Base-by-base conservation (phyloP, 2,329 filamentous ascomycete genomes). In the Cladosporium austrohemisphaericum region DNA sequence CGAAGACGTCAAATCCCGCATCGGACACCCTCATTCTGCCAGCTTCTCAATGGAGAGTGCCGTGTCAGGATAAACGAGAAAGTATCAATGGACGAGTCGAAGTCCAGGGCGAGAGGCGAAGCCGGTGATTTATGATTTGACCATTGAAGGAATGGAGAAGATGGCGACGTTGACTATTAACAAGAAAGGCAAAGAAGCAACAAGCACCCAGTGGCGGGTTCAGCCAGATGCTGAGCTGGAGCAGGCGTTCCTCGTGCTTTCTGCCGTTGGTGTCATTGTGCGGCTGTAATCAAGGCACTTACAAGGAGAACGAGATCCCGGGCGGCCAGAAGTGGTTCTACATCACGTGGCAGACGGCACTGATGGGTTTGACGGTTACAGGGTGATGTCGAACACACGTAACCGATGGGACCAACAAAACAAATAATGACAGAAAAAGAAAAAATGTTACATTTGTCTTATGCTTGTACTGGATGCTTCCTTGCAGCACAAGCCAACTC, bases 131-230 rank as follows among this genome's bases (percentile, higher is more conserved):
- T 31, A 31, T 13, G 29, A 31, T 13, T 13, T 31, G 5, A 31
- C 4, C 11, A 13, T 31, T 25, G 29, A 19, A 9, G 37, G 29
- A n/a, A 18, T n/a, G 18, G 16, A 19, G 4, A 5, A 33, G 4
- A 25, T 45, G 4, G 40, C 48, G 4, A 36, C 6, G 5, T 5
- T 50, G 40, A 45, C 40, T 3, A 65, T 71, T 3, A 57, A 65
- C 55, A 58, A 59, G 52, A 63, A 68, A 64, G 52, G 5, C 5
- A 31, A 59, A 40, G 55, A 57, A 32, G 63, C 64, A 26, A 68
- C 66, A 57, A 63, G 63, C 22, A 49, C 69, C 52, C 64, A 59
- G 52, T 57, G 66, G 40, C 19, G 70, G 50, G 70, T 68, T 0
- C 62, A 57, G 46, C 61, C 69, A 2, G 68, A 68, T 50, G 48